Evolutionary conservation across 2,329 filamentous ascomycete genomes (phyloP).

Genomic region (Alternaria solani): DNA sequence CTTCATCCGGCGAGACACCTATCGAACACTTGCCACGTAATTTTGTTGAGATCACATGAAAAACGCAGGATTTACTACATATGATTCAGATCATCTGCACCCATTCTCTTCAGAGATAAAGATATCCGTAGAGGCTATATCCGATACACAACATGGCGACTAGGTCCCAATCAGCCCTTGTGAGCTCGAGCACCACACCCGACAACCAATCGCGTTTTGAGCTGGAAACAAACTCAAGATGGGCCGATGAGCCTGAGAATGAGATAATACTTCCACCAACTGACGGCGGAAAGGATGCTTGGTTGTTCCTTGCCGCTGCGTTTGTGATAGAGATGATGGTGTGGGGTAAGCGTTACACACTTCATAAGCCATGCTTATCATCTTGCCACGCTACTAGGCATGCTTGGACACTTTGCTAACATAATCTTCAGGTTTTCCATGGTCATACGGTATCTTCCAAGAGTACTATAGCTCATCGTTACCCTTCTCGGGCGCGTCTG

Average conservation of each 20-base stretch:
- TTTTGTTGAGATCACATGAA: neutral
- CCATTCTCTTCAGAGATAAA: neutral
- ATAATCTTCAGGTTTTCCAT: slow-evolving; percentile 65
- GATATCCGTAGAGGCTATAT: neutral
- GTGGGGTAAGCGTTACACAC: slow-evolving; percentile 49
- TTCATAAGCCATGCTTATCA: neutral
- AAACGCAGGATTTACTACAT: neutral
- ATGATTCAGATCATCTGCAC: neutral
- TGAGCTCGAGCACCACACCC: neutral
- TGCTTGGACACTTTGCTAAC: slow-evolving; percentile 5
- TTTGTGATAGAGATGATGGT: slow-evolving; percentile 61
- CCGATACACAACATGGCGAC: neutral
- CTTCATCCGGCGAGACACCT: neutral
- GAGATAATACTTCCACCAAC: slow-evolving; percentile 52
- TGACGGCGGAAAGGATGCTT: slow-evolving; percentile 61
- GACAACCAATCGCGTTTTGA: slow-evolving; percentile 9
- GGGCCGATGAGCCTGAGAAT: slow-evolving; percentile 12
- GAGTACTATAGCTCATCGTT: slow-evolving; percentile 70
- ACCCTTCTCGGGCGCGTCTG: slow-evolving; percentile 62
- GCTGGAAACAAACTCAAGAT: slow-evolving; percentile 9
- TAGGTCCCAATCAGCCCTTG: slow-evolving; percentile 2
- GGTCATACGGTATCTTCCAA: slow-evolving; percentile 75
- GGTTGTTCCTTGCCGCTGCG: slow-evolving; percentile 59
- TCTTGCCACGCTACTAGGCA: neutral
- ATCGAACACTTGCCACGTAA: neutral